Percentiles rank a stretch among this genome's conserved stretches.
These are phyloP conservation scores for Exsudoporus floridanus DNA, from an alignment of 1,284 basidiomycete species.

Conservation along the genomic window DNA sequence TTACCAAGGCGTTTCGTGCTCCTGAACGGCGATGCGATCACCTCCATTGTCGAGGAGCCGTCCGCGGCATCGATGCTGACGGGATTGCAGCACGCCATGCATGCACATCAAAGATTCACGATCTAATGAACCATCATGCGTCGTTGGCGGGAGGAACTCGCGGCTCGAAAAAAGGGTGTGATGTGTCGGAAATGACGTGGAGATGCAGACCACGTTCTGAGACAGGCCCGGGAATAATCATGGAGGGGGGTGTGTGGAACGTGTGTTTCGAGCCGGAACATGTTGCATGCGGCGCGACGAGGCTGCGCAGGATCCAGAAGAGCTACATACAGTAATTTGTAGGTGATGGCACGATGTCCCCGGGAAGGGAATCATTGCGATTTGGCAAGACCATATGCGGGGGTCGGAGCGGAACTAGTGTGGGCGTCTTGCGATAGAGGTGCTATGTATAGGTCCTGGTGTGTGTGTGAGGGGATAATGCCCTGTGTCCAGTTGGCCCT, in stretches of 20 bases:
- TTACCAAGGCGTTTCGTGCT: conserved; percentile 3
- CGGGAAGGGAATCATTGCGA: conserved; percentile 17
- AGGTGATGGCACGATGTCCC: conserved; percentile 14
- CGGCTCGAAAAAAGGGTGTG: conserved; percentile 1
- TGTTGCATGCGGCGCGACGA: conserved; percentile 21
- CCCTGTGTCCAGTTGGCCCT: conserved; percentile 12
- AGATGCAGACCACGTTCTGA: conserved; percentile 17
- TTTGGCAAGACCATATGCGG: conserved; percentile 10
- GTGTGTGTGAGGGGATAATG: conserved; percentile 18
- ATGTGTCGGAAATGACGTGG: conserved; percentile 28
- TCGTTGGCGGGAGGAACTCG: conserved; percentile 13
- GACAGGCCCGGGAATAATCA: conserved; percentile 11
- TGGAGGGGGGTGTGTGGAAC: conserved; percentile 20
- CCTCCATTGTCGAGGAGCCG: conserved; percentile 9
- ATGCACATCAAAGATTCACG: conserved; percentile 6
- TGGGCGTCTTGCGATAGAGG: conserved; percentile 5
- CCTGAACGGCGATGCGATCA: conserved; percentile 11
- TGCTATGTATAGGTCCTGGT: conserved; percentile 20
- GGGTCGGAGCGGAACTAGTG: conserved; percentile 26
- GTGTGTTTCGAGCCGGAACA: conserved; percentile 32
- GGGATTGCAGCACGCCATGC: conserved; percentile 6
- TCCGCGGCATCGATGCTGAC: conserved; percentile 3
- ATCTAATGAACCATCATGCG: conserved; percentile 9
- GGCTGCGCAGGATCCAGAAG: conserved; percentile 22
- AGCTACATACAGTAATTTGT: conserved; percentile 11